These are phyloP conservation scores for Sisymbrium altissimum DNA, from an alignment of 345 rosid genomes.

Conservation along the genomic window DNA sequence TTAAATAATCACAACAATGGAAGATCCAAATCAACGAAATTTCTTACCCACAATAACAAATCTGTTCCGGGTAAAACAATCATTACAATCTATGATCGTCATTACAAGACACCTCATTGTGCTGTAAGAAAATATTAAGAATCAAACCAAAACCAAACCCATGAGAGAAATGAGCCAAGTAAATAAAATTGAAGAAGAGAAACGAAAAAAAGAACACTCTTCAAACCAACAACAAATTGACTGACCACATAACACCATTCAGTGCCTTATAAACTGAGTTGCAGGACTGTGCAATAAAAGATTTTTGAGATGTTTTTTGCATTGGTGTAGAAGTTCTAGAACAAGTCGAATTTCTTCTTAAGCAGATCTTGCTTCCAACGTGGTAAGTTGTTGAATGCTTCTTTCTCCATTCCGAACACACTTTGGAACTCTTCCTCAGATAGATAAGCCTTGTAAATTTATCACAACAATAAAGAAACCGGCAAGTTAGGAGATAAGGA, in stretches of 20 bases:
- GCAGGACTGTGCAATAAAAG: neutral
- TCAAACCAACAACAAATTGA: slow-evolving; percentile 23
- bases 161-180: slow-evolving; percentile 18
- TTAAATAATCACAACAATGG: neutral
- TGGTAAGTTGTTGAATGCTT: slow-evolving; percentile 73
- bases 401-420: slow-evolving; percentile 72
- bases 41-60: slow-evolving; percentile 7
- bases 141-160: slow-evolving; percentile 21
- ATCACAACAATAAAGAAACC: neutral
- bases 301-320: slow-evolving; percentile 14
- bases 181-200: slow-evolving; percentile 10
- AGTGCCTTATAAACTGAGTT: slow-evolving; percentile 11
- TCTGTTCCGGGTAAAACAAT: neutral
- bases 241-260: slow-evolving; percentile 9
- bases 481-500: neutral
- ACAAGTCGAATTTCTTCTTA: slow-evolving; percentile 80
- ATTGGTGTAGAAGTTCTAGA: slow-evolving; percentile 40
- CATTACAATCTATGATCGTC: slow-evolving; percentile 7
- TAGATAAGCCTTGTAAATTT: slow-evolving; percentile 63
- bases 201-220: slow-evolving; percentile 9
- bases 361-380: slow-evolving; percentile 97
- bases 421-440: slow-evolving; percentile 75
- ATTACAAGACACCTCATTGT: slow-evolving; percentile 7
- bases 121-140: neutral
- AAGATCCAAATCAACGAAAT: neutral